These are phyloP conservation scores for Strobilomyces dryophilus DNA, from an alignment of 768 basidiomycete species.

Conservation along the genomic window DNA sequence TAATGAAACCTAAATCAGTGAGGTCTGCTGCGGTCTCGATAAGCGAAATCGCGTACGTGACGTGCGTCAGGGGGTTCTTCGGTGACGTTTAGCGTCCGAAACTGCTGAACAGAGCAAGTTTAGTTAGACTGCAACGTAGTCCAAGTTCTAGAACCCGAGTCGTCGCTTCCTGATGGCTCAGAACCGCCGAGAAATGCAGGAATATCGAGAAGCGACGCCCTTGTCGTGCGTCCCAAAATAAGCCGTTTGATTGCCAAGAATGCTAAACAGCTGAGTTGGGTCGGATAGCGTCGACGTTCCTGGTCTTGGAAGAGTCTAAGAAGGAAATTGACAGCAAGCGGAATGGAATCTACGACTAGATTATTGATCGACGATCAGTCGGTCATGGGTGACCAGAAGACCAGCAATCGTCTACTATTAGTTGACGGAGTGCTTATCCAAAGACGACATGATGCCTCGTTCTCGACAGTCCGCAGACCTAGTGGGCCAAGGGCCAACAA, in stretches of 20 bases:
- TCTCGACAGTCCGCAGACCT: constrained; percentile 47
- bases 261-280: constrained; percentile 50
- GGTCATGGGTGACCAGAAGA: constrained; percentile 51
- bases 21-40: constrained; percentile 57
- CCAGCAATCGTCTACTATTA: constrained; percentile 44
- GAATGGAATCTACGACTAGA: constrained; percentile 56
- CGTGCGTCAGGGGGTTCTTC: constrained; percentile 51
- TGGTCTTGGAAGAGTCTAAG: constrained; percentile 42
- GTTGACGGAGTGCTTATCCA: constrained; percentile 53
- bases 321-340: constrained; percentile 43
- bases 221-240: constrained; percentile 51
- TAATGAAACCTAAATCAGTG: constrained; percentile 55
- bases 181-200: constrained; percentile 51
- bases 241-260: constrained; percentile 44
- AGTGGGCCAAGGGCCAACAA: constrained; percentile 44
- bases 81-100: constrained; percentile 42
- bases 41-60: constrained; percentile 51
- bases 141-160: constrained; percentile 37
- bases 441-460: constrained; percentile 37
- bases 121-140: constrained; percentile 44
- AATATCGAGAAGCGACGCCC: constrained; percentile 53
- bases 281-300: constrained; percentile 41
- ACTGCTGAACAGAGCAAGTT: constrained; percentile 55
- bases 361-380: constrained; percentile 47
- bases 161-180: constrained; percentile 46